A percentile compares a stretch with the other conserved stretches of the same genome.
These are phyloP conservation scores for Wickerhamomyces mucosus DNA, from an alignment of 805 yeast species.

Conservation along the genomic window DNA sequence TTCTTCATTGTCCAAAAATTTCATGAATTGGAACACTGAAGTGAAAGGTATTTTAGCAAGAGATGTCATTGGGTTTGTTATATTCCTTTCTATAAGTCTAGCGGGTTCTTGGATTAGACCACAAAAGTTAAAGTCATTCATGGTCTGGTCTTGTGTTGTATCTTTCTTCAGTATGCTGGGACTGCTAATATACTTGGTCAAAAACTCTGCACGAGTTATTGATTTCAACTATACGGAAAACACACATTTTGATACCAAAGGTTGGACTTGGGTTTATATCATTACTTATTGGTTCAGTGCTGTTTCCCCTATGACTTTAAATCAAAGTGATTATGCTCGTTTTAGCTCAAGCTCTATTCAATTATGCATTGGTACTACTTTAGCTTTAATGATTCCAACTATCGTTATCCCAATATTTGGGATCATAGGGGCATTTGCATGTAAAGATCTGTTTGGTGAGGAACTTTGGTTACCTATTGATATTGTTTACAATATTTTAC, in stretches of 20 bases:
- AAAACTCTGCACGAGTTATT: no score
- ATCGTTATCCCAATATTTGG: constrained; percentile 33
- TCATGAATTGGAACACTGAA: constrained; percentile 27
- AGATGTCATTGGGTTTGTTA: constrained; percentile 33
- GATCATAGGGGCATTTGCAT: constrained; percentile 27
- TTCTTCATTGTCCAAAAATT: constrained; percentile 31
- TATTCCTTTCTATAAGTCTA: constrained; percentile 35
- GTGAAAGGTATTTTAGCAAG: constrained; percentile 27
- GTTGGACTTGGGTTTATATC: constrained; percentile 33
- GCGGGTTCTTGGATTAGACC: constrained; percentile 35
- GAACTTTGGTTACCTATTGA: constrained; percentile 31
- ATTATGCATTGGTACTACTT: constrained; percentile 22
- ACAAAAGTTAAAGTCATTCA: constrained; percentile 28
- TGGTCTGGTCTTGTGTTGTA: constrained; percentile 27
- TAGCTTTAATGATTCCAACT: constrained; percentile 24
- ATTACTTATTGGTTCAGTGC: constrained; percentile 32
- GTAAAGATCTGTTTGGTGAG: constrained; percentile 24
- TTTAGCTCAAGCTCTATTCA: constrained; percentile 23
- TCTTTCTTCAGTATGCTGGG: constrained; percentile 32
- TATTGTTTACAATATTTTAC: constrained; percentile 30
- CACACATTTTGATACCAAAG: no score
- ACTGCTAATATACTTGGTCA: constrained; percentile 28
- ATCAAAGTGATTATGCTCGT: constrained; percentile 32
- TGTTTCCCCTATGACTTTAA: constrained; percentile 28
- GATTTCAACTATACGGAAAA: constrained; percentile 20